Base-by-base conservation (phyloP, 2,329 filamentous ascomycete genomes). In the Fusarium nurragi region DNA sequence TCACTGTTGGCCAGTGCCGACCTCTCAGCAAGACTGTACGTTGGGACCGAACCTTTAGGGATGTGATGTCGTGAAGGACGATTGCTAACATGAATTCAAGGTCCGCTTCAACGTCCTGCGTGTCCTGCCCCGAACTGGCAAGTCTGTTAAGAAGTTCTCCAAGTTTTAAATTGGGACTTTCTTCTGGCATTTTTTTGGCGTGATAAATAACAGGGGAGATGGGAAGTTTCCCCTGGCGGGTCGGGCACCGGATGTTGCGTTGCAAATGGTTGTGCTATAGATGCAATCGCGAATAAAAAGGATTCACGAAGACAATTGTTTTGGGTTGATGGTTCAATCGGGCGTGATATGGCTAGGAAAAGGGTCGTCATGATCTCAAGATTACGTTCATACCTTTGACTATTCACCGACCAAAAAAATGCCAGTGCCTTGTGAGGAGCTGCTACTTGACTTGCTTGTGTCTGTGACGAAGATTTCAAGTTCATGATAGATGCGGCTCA, bases 71-170 rank as follows among this genome's bases (percentile, higher is more conserved):
- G 16, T 23, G 14, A 46, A 13, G n/a, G 49, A 36, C 23, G 11
- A 23, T 26, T 39, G 36, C 71, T 77, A 71, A 78, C 64, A 54
- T 52, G 3, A 30, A 18, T 23, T 26, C 16, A 72, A 97, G 93
- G 91, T 97, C 80, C 95, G 95, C 81, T 99, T 99, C 92, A 99
- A 99, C 87, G 94, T 97, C 80, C 92, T 99, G 80, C 94, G 95
- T 79, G 95, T 99, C 77, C 91, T 98, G 78, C 94, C 94, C 84
- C 90, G 94, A 86, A 97, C 93, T 77, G 93, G 94, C 85, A 97
- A 97, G 90, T 84, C 88, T 77, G 93, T 97, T 83, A 99, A 99
- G 93, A 84, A 89, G 82, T 99, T 99, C 90, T 87, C 83, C 87
- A 99, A 99, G 89, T 99, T 99, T 88, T 99, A 97, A 90, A 77